Evolutionary conservation across 352 stramenopile genomes (phyloP).

Genomic region (Globisporangium nunn): DNA sequence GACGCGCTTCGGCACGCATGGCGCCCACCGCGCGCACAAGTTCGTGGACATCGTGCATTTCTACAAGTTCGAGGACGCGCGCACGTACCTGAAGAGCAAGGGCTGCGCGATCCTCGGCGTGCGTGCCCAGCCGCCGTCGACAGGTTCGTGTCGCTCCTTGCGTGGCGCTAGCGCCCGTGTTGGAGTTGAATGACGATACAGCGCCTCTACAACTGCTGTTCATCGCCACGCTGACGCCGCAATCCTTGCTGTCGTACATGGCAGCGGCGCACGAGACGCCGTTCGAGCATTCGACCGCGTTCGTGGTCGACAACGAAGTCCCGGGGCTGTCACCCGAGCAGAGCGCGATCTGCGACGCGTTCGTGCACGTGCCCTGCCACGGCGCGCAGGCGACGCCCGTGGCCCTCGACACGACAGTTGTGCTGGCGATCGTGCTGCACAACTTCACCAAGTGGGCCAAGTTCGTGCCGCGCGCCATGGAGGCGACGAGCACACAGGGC

Average conservation of each 20-base stretch:
- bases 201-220: neutral
- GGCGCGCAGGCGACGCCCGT: conserved; percentile 26
- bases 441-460: conserved; percentile 55
- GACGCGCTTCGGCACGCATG: conserved; percentile 71
- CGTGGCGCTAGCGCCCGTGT: too few relatives aligned
- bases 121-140: conserved; percentile 8
- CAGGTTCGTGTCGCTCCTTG: neutral
- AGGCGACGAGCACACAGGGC: conserved; percentile 58
- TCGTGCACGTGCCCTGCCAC: conserved; percentile 55
- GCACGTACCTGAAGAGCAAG: conserved; percentile 45
- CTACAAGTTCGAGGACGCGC: conserved; percentile 58
- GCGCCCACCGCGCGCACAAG: conserved; percentile 72
- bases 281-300: conserved; percentile 51
- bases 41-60: conserved; percentile 72
- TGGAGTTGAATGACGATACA: too few relatives aligned
- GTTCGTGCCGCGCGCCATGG: conserved; percentile 50
- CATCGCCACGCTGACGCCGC: neutral
- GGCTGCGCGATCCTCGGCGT: conserved; percentile 58
- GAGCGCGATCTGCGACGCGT: conserved; percentile 54
- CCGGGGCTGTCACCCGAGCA: conserved; percentile 49
- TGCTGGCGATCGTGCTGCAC: conserved; percentile 57
- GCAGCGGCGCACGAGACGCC: conserved; percentile 38
- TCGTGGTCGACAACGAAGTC: conserved; percentile 74
- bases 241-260: neutral
- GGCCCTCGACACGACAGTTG: conserved; percentile 55